Conservation (phyloP, 495 filamentous ascomycete species). For the Amorphotheca resinae region DNA sequence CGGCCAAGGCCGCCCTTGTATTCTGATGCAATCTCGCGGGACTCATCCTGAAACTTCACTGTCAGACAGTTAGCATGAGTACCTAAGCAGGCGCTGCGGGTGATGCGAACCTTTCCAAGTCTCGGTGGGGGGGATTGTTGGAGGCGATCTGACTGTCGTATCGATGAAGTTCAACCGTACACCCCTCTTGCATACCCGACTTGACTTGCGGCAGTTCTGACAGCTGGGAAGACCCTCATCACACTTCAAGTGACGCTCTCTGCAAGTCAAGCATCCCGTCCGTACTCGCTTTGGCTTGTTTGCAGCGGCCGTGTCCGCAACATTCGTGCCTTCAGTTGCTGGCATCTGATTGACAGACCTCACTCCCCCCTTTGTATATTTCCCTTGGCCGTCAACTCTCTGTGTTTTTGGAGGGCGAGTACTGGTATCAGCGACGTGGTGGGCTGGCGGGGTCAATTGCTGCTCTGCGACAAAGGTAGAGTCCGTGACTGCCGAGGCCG, state of each 20-base stretch:
- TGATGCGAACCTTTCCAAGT: conserved; percentile 50
- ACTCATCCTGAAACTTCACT: conserved; percentile 78
- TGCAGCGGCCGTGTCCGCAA: conserved; percentile 20
- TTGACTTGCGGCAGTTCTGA: conserved; percentile 80
- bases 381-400: conserved; percentile 15
- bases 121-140: conserved; percentile 44
- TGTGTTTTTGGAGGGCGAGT: conserved; percentile 19
- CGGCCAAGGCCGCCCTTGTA: conserved; percentile 71
- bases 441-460: conserved; percentile 11
- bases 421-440: conserved; percentile 7
- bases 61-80: conserved; percentile 8
- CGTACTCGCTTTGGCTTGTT: conserved; percentile 56
- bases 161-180: conserved; percentile 91
- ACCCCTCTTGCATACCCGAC: conserved; percentile 72
- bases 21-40: conserved; percentile 79
- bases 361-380: conserved; percentile 4
- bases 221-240: conserved; percentile 76
- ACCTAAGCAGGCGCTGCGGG: not conserved
- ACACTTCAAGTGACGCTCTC: conserved; percentile 53
- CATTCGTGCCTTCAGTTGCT: conserved; percentile 15
- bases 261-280: conserved; percentile 68
- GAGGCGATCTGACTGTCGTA: conserved; percentile 58
- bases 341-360: conserved; percentile 15
- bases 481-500: conserved; percentile 16
- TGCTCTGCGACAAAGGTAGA: conserved; percentile 16